phyloP scores from a whole-genome alignment of 2,329 filamentous ascomycete species.

The Epichloe scottii region DNA sequence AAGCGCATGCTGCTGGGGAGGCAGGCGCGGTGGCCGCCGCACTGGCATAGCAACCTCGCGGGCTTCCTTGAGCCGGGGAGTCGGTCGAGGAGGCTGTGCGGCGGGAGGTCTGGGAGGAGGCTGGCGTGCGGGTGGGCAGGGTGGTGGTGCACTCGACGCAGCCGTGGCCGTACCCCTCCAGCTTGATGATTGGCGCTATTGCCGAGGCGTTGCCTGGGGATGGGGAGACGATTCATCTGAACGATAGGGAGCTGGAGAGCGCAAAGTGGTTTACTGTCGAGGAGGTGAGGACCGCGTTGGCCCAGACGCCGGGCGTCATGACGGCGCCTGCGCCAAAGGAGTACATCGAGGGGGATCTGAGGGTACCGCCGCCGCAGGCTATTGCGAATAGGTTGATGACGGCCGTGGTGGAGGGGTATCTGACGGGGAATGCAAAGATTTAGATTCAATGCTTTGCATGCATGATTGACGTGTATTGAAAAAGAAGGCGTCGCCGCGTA shows the following conservation, averaged over 20 bases:
- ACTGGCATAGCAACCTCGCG: constrained; percentile 83
- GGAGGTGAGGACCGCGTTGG: constrained; percentile 65
- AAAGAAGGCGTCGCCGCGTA: no score
- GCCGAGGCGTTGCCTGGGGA: constrained; percentile 62
- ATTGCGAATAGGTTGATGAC: constrained; percentile 84
- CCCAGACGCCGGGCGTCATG: constrained; percentile 50
- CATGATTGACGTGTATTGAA: neutral
- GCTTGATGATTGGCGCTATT: constrained; percentile 77
- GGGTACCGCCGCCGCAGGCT: constrained; percentile 72
- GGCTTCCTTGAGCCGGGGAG: constrained; percentile 81
- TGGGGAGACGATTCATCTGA: constrained; percentile 70
- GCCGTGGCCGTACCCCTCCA: constrained; percentile 79
- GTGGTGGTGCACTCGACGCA: constrained; percentile 76
- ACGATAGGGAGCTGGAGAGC: constrained; percentile 84
- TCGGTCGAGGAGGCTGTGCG: constrained; percentile 75
- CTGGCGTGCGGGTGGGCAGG: constrained; percentile 61
- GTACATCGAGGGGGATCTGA: constrained; percentile 65
- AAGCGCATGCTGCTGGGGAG: constrained; percentile 72
- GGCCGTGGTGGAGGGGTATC: constrained; percentile 66
- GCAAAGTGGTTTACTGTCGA: constrained; percentile 80
- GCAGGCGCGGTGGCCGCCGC: constrained; percentile 66
- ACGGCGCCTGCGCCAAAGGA: constrained; percentile 50
- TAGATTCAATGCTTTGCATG: constrained; percentile 14
- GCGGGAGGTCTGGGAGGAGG: constrained; percentile 78
- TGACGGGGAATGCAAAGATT: constrained; percentile 42